Percentiles rank a stretch among this genome's conserved stretches.
These are phyloP conservation scores for Lipomyces starkeyi DNA, from an alignment of 805 yeast genomes.

Conservation along the genomic window DNA sequence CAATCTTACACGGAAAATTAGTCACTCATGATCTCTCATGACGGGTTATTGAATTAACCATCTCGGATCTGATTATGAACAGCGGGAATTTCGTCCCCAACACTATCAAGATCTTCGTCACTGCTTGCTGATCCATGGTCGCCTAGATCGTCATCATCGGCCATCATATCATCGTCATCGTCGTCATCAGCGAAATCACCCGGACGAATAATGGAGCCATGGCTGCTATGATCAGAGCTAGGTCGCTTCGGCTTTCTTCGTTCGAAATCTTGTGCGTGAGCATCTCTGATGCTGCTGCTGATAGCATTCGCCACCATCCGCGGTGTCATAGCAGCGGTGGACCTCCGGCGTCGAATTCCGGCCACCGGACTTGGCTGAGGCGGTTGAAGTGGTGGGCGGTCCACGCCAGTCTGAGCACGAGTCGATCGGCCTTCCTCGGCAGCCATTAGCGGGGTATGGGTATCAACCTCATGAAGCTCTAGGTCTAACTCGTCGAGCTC, in stretches of 20 bases:
- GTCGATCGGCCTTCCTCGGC: conserved; percentile 34
- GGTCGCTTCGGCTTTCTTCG: conserved; percentile 54
- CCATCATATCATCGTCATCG: conserved; percentile 30
- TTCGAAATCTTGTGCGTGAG: conserved; percentile 87
- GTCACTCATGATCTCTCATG: neutral
- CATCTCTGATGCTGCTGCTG: conserved; percentile 50
- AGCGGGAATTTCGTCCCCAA: conserved; percentile 8
- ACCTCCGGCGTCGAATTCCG: conserved; percentile 22
- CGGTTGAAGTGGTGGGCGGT: neutral
- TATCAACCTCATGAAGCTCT: conserved; percentile 19
- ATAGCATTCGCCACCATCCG: conserved; percentile 34
- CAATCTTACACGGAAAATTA: neutral
- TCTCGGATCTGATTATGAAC: neutral
- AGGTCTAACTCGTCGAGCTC: conserved; percentile 49
- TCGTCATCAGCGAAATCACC: conserved; percentile 31
- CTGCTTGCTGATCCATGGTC: conserved; percentile 3
- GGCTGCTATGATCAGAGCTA: conserved; percentile 45
- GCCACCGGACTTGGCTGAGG: conserved; percentile 13
- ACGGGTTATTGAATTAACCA: neutral
- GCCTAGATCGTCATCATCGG: conserved; percentile 26
- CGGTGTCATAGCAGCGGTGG: conserved; percentile 31
- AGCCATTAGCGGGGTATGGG: conserved; percentile 34
- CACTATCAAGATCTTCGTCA: conserved; percentile 31
- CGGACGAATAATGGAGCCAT: conserved; percentile 27
- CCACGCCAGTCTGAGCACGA: neutral